Conservation (phyloP, 2,329 filamentous ascomycete species). For the Thermomyces lanuginosus region DNA sequence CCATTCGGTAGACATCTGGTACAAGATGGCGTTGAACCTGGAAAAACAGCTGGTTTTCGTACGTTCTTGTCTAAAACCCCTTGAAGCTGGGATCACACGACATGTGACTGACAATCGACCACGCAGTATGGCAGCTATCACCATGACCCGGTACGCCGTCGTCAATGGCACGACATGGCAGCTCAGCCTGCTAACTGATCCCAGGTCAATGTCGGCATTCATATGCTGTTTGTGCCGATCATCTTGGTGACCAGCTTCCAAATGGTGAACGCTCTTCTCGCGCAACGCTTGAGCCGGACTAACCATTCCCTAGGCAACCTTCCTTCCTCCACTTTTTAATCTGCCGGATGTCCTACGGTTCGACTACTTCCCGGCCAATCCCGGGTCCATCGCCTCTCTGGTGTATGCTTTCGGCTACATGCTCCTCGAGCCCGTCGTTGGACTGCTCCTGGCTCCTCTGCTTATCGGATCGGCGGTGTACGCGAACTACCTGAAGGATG, state of each 20-base stretch:
- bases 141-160: slow-evolving; percentile 39
- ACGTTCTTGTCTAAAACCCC: slow-evolving; percentile 18
- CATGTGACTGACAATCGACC: slow-evolving; percentile 9
- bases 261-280: slow-evolving; percentile 32
- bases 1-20: too few relatives aligned
- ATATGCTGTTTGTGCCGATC: slow-evolving; percentile 46
- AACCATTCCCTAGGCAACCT: slow-evolving; percentile 34
- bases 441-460: slow-evolving; percentile 56
- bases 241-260: slow-evolving; percentile 44
- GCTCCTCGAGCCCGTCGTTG: slow-evolving; percentile 85
- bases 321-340: slow-evolving; percentile 36
- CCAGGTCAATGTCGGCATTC: slow-evolving; percentile 48
- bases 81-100: slow-evolving; percentile 5
- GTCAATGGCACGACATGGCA: slow-evolving; percentile 2
- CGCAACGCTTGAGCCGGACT: slow-evolving; percentile 1
- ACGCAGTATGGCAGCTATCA: slow-evolving; percentile 50
- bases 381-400: slow-evolving; percentile 40
- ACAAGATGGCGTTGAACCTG: slow-evolving; percentile 38
- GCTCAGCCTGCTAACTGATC: slow-evolving; percentile 2
- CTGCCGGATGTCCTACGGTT: slow-evolving; percentile 39
- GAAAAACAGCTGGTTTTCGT: slow-evolving; percentile 53
- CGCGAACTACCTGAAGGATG: slow-evolving; percentile 55
- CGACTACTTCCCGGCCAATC: slow-evolving; percentile 42
- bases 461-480: slow-evolving; percentile 60
- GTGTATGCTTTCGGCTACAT: slow-evolving; percentile 69